Base-by-base conservation (phyloP, 139 green algal genomes). In the Auxenochlorella protothecoides region DNA sequence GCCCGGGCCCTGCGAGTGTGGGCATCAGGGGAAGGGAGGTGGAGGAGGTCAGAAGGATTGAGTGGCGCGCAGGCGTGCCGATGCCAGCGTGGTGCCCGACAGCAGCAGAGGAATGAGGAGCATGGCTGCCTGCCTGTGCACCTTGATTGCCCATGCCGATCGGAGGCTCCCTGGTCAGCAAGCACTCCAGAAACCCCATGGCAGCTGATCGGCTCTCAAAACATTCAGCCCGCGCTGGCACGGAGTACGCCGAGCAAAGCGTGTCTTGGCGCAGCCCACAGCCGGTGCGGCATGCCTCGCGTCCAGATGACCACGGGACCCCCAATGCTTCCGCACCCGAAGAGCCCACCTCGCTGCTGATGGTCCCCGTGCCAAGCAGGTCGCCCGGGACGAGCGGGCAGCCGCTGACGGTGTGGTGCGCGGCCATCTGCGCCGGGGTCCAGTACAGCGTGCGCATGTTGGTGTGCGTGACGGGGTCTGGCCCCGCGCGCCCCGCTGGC, bases 391-490 rank as follows among this genome's bases (percentile, higher is more conserved):
- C 71, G 66, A 98, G 78, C 69, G 89, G 92, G 86, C 93, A 98
- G 63, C 93, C 93, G 5, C 81, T 84, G 0, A 75, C 69, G 3
- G 89, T 97, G 86, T 98, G 93, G 78, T 98, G 93, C 3, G 93
- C 89, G 0, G 97, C 63, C 91, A 97, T 95, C 85, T 98, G 93
- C 6, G 79, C 68, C 61, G 90, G 84, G 3, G 88, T 96, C 89
- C 88, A 98, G 78, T 94, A 97, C 81, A 96, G 74, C 76, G 91
- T 80, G 10, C 79, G 77, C 55, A 93, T 74, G 80, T 94, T 96
- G 74, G 80, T 84, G 52, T 57, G 68, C 3, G 84, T 83, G 7
- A 90, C 72, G 2, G 71, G 68, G 5, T 69, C 76, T 5, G 88
- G 76, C 64, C 76, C 55, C 57, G 14, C 51, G 3, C 2, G 13